Evolutionary conservation across 805 yeast genomes (phyloP), one percentile per base, ranked within the genome.

Genomic region (Wickerhamiella lipophila): DNA sequence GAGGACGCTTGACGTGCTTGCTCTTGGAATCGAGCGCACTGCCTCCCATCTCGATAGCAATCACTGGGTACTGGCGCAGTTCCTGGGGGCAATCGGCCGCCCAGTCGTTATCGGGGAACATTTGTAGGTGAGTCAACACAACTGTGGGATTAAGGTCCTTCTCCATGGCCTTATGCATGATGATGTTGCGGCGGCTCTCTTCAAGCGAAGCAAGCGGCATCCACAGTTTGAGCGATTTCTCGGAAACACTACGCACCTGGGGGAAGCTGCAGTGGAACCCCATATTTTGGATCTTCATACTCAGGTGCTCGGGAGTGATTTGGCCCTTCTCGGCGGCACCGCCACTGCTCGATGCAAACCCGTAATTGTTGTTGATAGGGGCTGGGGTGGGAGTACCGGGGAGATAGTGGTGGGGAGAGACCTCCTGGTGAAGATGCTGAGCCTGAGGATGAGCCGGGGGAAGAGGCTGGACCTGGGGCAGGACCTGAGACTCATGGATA

Each of bases 1-100:
- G 60, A 0, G 76, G 76, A 38, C 76, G 64, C 53, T 71, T 72
- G 42, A 72, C 63, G 49, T 68, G 44, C 53, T 32, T 47, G 53
- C 30, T 39, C 54, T 44, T 49, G 52, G 38, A 19, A 47, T 30
- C 47, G 18, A 36, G 35, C 13, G 48, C 42, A 12, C 26, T 36
- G 1, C 48, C 48, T 13, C 48, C 48, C 21, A 45, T 21, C 12
- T 35, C 23, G n/a, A 49, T 38, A 9, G 21, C 27, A 18, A 51
- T 34, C 26, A 41, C 43, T 1, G 55, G 47, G n/a, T 23, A n/a
- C 3, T 38, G 47, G 30, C 35, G 19, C n/a, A 30, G 35, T 21
- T 42, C 45, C 21, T 30, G 39, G 25, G 49, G 46, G 38, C 54
- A 23, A 29, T 41, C 51, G 13, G 26, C 48, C 19, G 46, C 34